Evolutionary conservation across 441 rosid species (phyloP).

Genomic region (Gossypium lobatum): DNA sequence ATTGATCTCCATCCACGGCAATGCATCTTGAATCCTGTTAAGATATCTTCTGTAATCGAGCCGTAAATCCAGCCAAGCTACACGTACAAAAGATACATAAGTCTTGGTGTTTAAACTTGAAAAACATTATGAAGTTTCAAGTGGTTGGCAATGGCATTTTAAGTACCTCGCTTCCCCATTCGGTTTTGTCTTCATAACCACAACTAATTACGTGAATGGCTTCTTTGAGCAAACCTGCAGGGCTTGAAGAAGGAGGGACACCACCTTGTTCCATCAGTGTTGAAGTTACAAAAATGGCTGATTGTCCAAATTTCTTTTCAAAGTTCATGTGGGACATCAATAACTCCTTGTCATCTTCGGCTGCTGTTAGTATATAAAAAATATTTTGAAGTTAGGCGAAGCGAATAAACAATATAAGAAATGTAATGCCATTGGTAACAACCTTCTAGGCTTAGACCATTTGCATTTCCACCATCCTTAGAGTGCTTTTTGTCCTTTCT

Average conservation of each 20-base stretch:
- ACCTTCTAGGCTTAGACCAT: slow-evolving; percentile 58
- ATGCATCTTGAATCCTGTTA: slow-evolving; percentile 95
- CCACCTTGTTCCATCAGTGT: slow-evolving; percentile 71
- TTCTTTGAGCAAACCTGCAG: slow-evolving; percentile 65
- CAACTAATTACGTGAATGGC: slow-evolving; percentile 77
- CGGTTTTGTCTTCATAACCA: slow-evolving; percentile 71
- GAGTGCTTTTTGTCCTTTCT: slow-evolving; percentile 48
- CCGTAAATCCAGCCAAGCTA: slow-evolving; percentile 96
- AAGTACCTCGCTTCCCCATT: slow-evolving; percentile 70
- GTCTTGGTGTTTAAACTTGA: slow-evolving; percentile 11
- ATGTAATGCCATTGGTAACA: neutral
- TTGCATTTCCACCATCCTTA: slow-evolving; percentile 40
- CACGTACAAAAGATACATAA: slow-evolving; percentile 16
- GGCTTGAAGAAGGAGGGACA: slow-evolving; percentile 73
- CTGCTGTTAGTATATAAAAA: slow-evolving; percentile 20
- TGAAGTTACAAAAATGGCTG: slow-evolving; percentile 62
- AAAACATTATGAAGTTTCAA: neutral
- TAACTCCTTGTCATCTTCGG: slow-evolving; percentile 50
- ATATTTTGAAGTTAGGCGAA: neutral
- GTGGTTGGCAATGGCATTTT: neutral
- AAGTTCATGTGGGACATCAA: slow-evolving; percentile 70
- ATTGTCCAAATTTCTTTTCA: slow-evolving; percentile 64
- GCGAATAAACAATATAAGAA: neutral
- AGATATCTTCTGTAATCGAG: slow-evolving; percentile 89
- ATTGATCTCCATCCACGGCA: slow-evolving; percentile 96